Base-by-base conservation (phyloP, 768 basidiomycete genomes). In the Austroboletus festivus region DNA sequence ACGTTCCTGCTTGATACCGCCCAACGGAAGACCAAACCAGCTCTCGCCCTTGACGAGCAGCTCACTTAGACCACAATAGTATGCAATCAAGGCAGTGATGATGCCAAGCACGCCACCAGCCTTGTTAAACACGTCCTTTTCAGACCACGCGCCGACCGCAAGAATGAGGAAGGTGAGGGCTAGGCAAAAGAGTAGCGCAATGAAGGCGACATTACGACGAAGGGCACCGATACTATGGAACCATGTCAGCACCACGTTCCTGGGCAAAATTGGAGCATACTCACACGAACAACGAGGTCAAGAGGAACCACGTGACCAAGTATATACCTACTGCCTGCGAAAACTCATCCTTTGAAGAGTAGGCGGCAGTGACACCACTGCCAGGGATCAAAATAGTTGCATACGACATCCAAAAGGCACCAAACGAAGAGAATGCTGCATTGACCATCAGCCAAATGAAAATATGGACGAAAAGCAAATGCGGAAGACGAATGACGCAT, bases 401-500 rank as follows among this genome's bases (percentile, higher is more conserved):
- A 42, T 81, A 93, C 5, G 89, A 89, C 71, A 93, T 72, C 90
- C 90, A 93, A 75, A 93, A 93, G 3, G 83, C 86, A 20, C 91
- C 91, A 52, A 86, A 93, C 1, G 85, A 85, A 0, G 81, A 74
- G 75, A 92, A 93, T 0, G 89, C 89, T 85, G 53, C 21, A 3
- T 53, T 7, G 57, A 49, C 35, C 48, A 46, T 37, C 30, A 10
- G 12, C 8, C 4, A 24, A 33, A 12, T 24, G 20, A 10, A 35
- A 10, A 19, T 15, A 10, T n/a, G 38, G 37, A 23, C 13, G 4
- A 13, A 51, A 38, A 34, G 19, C n/a, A n/a, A n/a, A n/a, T n/a
- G n/a, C n/a, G n/a, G 12, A 24, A 24, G 16, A 12, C 12, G 19
- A n/a, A 11, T 20, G 26, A 19, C 19, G 44, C 18, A 21, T 31